A percentile compares a stretch with the other conserved stretches of the same genome.
Evolutionary conservation across 2,329 filamentous ascomycete genomes (phyloP).

Genomic region (Colletotrichum plurivorum): DNA sequence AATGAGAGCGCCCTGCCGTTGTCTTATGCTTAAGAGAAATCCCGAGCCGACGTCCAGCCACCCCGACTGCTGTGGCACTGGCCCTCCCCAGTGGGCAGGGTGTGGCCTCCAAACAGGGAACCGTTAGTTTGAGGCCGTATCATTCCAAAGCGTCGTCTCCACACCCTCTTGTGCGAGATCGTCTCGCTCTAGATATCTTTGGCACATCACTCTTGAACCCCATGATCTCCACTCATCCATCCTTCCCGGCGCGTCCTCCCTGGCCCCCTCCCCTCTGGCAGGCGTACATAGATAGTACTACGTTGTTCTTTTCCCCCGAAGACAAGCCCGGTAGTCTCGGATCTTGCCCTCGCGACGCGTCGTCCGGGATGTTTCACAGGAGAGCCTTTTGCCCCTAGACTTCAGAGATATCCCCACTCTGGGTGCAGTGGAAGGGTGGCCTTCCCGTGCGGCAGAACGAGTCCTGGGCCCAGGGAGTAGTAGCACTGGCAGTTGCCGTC

Average conservation of each 20-base stretch:
- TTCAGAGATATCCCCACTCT: conserved; percentile 16
- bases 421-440: conserved; percentile 30
- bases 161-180: conserved; percentile 40
- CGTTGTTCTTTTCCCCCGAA: background rate
- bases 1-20: conserved; percentile 23
- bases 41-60: conserved; percentile 22
- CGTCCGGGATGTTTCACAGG: background rate
- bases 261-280: conserved; percentile 23
- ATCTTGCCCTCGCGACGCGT: conserved; percentile 34
- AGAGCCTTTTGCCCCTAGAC: background rate
- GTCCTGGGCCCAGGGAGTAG: background rate
- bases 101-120: conserved; percentile 34
- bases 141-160: conserved; percentile 22
- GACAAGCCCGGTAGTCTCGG: conserved; percentile 33
- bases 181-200: conserved; percentile 30
- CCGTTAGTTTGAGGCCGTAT: conserved; percentile 4
- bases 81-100: conserved; percentile 9
- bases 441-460: conserved; percentile 15
- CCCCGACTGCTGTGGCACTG: conserved; percentile 24
- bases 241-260: conserved; percentile 24
- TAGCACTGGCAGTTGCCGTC: background rate
- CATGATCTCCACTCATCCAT: conserved; percentile 41
- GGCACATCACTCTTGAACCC: conserved; percentile 31
- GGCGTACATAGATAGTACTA: background rate
- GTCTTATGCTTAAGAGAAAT: conserved; percentile 38